Evolutionary conservation across 1,284 basidiomycete genomes (phyloP), one percentile per base, ranked within the genome.

Genomic region (Leccinum fallax): DNA sequence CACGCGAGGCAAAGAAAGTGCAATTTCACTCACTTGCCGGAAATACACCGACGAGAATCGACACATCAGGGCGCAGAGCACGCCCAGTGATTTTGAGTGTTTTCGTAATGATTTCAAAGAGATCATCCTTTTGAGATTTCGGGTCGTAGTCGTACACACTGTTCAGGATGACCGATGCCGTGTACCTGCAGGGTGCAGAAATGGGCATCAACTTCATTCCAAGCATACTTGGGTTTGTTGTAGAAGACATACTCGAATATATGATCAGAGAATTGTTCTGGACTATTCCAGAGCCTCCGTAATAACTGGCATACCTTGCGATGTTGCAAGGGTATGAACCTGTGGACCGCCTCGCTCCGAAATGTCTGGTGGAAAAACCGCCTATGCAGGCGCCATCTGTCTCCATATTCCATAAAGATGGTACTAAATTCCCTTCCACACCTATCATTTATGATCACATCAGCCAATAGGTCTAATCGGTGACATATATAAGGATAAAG

Each of bases 321-420:
- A 48, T 70, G 66, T 43, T 80, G 74, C 16, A 74, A 65, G 4
- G 74, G 68, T 1, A 63, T 57, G 55, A 77, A 78, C 43, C 65
- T 65, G 3, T 65, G 53, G 11, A 69, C 56, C 0, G 66, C 69
- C 15, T 69, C 65, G n/a, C 66, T 66, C 24, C 71, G 67, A 58
- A 77, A 77, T n/a, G 68, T 66, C 57, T 77, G 71, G 30, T 80
- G 76, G 52, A 78, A 76, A 34, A 79, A 64, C n/a, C 72, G 72
- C 43, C 81, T 68, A 34, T 78, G 75, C 2, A 68, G 62, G 26
- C 78, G 76, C 82, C 81, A 84, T 53, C 63, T 65, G 4, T 78
- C 70, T 2, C 76, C 75, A 60, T 83, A 82, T 24, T 70, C 69
- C 60, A 79, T 64, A 13, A 81, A 69, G 0, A 66, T 67, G 1